phyloP scores from a whole-genome alignment of 495 filamentous ascomycete genomes.

The Hypoxylon fragiforme region DNA sequence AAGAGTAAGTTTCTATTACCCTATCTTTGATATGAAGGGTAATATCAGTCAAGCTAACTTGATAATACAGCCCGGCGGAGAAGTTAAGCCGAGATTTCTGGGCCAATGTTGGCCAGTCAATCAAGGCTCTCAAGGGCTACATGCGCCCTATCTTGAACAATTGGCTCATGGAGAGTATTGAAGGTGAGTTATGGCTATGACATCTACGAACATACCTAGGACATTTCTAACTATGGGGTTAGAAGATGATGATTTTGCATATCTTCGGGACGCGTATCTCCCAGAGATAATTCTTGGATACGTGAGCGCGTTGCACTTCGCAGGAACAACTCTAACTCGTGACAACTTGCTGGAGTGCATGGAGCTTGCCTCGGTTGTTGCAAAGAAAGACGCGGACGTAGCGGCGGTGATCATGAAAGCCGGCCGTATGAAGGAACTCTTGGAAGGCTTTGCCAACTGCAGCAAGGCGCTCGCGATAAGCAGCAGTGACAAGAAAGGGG shows the following conservation, averaged over 20 bases:
- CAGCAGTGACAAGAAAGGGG: constrained; percentile 53
- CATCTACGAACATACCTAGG: no score
- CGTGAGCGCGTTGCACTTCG: constrained; percentile 70
- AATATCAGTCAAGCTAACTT: constrained; percentile 13
- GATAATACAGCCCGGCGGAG: constrained; percentile 27
- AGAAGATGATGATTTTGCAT: constrained; percentile 48
- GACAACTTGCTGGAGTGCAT: constrained; percentile 74
- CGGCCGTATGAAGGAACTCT: constrained; percentile 74
- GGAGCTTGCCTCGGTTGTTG: constrained; percentile 71
- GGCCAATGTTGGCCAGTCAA: constrained; percentile 41
- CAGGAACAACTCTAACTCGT: constrained; percentile 63
- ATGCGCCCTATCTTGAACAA: constrained; percentile 50
- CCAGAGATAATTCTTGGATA: constrained; percentile 84
- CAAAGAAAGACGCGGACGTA: constrained; percentile 66
- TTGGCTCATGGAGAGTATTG: constrained; percentile 45
- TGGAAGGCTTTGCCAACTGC: constrained; percentile 70
- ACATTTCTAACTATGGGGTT: constrained; percentile 21
- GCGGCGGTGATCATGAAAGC: constrained; percentile 65
- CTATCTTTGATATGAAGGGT: not conserved
- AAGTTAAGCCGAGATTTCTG: constrained; percentile 48
- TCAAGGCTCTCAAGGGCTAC: constrained; percentile 46
- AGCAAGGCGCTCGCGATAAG: constrained; percentile 74
- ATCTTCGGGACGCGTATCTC: constrained; percentile 73
- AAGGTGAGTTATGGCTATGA: constrained; percentile 42
- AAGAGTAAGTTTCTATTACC: constrained; percentile 41